These are phyloP conservation scores for Kurtzmaniella cleridarum DNA, from an alignment of 805 yeast genomes.

Conservation along the genomic window DNA sequence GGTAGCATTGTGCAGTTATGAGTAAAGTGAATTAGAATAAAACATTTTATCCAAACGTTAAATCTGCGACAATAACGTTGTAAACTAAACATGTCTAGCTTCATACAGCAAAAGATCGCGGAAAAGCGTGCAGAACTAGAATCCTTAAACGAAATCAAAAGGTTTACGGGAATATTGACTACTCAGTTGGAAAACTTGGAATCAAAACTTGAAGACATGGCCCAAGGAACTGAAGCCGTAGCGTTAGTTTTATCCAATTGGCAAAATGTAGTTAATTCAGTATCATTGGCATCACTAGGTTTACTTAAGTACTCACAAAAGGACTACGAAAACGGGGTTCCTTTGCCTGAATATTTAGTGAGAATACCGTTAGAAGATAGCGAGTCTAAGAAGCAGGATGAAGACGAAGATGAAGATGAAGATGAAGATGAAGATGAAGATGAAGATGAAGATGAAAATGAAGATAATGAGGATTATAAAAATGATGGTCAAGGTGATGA, in stretches of 20 bases:
- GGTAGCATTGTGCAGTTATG: too few relatives aligned
- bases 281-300: constrained; percentile 56
- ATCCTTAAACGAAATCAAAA: constrained; percentile 42
- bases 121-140: constrained; percentile 51
- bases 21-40: too few relatives aligned
- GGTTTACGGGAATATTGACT: constrained; percentile 41
- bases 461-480: neutral
- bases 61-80: neutral
- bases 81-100: constrained; percentile 6
- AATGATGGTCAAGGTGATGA: too few relatives aligned
- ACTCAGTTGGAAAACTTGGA: constrained; percentile 44
- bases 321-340: constrained; percentile 38
- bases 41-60: too few relatives aligned
- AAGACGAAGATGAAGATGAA: constrained; percentile 7
- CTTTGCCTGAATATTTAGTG: constrained; percentile 63
- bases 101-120: constrained; percentile 23
- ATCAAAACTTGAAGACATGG: constrained; percentile 42
- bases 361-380: constrained; percentile 46
- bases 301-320: constrained; percentile 37
- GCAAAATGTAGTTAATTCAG: constrained; percentile 56
- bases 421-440: constrained; percentile 7
- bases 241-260: constrained; percentile 57
- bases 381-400: constrained; percentile 3
- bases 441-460: too few relatives aligned
- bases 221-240: constrained; percentile 57